Evolutionary conservation across 2,329 filamentous ascomycete genomes (phyloP).

Genomic region (Verticillium zaregamsianum): DNA sequence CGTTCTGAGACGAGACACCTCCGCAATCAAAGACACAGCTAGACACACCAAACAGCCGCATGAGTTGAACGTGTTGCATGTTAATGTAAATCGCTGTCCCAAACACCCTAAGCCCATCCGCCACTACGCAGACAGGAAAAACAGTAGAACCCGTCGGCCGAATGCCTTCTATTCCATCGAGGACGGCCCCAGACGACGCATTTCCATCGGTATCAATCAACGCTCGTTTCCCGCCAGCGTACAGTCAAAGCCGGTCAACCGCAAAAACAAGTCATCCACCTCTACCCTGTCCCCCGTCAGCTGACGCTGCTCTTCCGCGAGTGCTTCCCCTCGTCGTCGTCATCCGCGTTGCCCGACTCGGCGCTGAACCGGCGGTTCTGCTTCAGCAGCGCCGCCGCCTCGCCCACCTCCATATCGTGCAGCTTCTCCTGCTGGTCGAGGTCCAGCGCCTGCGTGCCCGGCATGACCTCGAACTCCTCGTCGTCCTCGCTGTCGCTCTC

Average conservation of each 20-base stretch:
- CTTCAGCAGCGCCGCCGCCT: conserved; percentile 47
- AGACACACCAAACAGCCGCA: background rate
- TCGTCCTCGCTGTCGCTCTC: conserved; percentile 15
- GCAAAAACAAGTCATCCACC: too few species aligned
- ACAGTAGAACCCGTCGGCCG: background rate
- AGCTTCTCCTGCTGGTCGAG: conserved; percentile 49
- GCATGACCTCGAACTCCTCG: conserved; percentile 36
- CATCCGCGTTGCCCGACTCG: conserved; percentile 27
- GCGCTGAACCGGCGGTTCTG: conserved; percentile 19
- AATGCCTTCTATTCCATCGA: background rate
- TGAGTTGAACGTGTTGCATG: background rate
- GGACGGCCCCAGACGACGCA: background rate
- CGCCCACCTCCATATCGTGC: conserved; percentile 57
- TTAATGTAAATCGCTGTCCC: background rate
- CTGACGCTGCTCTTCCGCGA: conserved; percentile 10
- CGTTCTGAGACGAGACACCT: background rate
- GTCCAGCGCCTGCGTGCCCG: conserved; percentile 34
- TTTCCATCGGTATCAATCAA: too few species aligned
- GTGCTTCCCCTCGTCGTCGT: conserved; percentile 27
- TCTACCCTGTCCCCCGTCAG: background rate
- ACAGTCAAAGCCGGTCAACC: background rate
- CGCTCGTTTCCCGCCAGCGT: background rate
- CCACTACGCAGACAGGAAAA: background rate
- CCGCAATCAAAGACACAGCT: background rate
- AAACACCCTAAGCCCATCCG: background rate